Evolutionary conservation across 768 basidiomycete genomes (phyloP).

Genomic region (Kwoniella heveanensis): DNA sequence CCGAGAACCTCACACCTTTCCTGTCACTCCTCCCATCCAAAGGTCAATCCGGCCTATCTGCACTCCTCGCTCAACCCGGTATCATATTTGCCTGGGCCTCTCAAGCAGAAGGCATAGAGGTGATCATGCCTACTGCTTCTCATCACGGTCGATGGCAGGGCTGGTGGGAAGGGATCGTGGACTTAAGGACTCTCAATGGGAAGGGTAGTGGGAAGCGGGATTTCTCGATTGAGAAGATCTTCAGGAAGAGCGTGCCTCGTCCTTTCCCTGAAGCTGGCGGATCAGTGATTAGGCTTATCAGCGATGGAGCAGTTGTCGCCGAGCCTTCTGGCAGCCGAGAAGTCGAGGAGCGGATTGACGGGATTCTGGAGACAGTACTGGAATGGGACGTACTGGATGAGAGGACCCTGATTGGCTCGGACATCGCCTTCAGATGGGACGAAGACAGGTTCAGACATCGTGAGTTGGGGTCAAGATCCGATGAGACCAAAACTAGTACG

Average conservation of each 20-base stretch:
- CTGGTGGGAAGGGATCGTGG: slow-evolving; percentile 76
- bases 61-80: slow-evolving; percentile 61
- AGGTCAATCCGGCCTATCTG: slow-evolving; percentile 78
- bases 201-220: slow-evolving; percentile 31
- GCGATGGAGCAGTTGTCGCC: slow-evolving; percentile 14
- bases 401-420: slow-evolving; percentile 24
- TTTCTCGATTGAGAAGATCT: slow-evolving; percentile 42
- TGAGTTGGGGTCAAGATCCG: slow-evolving; percentile 26
- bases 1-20: slow-evolving; percentile 95
- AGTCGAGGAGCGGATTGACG: slow-evolving; percentile 36
- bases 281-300: slow-evolving; percentile 39
- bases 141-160: slow-evolving; percentile 39
- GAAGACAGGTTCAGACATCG: slow-evolving; percentile 44
- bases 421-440: slow-evolving; percentile 47
- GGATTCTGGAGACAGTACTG: slow-evolving; percentile 22
- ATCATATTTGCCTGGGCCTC: slow-evolving; percentile 48
- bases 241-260: slow-evolving; percentile 38
- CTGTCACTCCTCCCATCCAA: slow-evolving; percentile 93
- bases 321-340: slow-evolving; percentile 12
- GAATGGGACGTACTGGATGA: slow-evolving; percentile 39
- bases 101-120: slow-evolving; percentile 48
- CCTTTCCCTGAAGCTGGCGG: slow-evolving; percentile 41
- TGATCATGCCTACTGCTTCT: slow-evolving; percentile 36
- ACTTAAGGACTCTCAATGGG: slow-evolving; percentile 60
- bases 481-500: no score